Evolutionary conservation across 2,329 filamentous ascomycete species (phyloP).

Genomic region (Phialemonium atrogriseum): DNA sequence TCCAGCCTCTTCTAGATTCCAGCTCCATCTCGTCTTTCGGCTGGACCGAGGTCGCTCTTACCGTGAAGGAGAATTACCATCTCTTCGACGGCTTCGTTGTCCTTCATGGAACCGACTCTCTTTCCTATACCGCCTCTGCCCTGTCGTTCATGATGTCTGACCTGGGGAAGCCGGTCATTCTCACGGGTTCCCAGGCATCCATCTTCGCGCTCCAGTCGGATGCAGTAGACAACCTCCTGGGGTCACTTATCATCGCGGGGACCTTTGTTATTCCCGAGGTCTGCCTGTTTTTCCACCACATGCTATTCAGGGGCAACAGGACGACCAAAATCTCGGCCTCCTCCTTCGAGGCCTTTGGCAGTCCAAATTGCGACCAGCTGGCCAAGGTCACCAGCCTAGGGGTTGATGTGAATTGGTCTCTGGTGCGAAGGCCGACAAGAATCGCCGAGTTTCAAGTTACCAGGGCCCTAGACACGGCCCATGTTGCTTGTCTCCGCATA

Average conservation of each 20-base stretch:
- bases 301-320: conserved; percentile 79
- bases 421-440: conserved; percentile 64
- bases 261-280: conserved; percentile 93
- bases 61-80: conserved; percentile 78
- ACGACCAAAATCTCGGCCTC: conserved; percentile 83
- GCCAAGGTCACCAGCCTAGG: conserved; percentile 74
- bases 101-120: conserved; percentile 81
- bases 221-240: conserved; percentile 82
- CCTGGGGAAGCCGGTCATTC: conserved; percentile 81
- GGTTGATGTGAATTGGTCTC: conserved; percentile 72
- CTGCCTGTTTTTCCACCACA: conserved; percentile 89
- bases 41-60: conserved; percentile 75
- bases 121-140: conserved; percentile 83
- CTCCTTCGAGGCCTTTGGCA: conserved; percentile 79
- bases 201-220: conserved; percentile 90
- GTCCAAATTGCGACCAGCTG: conserved; percentile 76
- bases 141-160: conserved; percentile 91
- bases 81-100: conserved; percentile 88
- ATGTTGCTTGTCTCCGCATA: conserved; percentile 81
- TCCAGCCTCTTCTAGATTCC: conserved; percentile 76
- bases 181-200: conserved; percentile 75
- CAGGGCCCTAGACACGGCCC: conserved; percentile 71
- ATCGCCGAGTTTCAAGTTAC: conserved; percentile 69
- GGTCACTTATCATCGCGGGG: conserved; percentile 80
- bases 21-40: conserved; percentile 81